Base-by-base conservation (phyloP, 345 rosid genomes). In the Hypericum perforatum region DNA sequence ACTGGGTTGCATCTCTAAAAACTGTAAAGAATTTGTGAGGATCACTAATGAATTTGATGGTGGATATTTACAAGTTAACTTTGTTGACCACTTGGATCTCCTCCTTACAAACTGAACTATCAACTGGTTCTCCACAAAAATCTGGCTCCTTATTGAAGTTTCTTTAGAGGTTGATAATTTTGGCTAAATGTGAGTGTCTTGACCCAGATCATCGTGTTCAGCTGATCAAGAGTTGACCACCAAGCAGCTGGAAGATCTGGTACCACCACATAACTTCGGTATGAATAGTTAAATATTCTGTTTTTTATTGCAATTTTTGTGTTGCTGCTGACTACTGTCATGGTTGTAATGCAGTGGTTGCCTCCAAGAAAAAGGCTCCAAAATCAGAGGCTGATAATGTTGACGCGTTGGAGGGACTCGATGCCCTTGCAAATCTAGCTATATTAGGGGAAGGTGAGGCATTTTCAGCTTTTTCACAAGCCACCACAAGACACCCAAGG, bases 401-500 rank as follows among this genome's bases (percentile, higher is more conserved):
- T 37, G 86, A 74, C 70, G 73, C 76, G 56, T 52, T 70, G 69
- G 89, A 77, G 63, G 95, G 82, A 63, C 69, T 78, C 16, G 88
- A 85, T 62, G 76, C 81, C 37, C 86, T 78, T 39, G 84, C 81
- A 37, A 82, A 78, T 76, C 63, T 76, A 45, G 92, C 87, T 45
- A 74, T 81, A 61, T 60, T 73, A 56, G 92, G 76, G 50, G 92
- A 78, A 60, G 78, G 76, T 0, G 88, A 74, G 59, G 64, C 63
- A 5, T 59, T 61, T 15, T 71, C 76, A 39, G 43, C 78, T 57
- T 74, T 84, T 58, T 68, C 84, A 32, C 84, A 77, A 59, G 75
- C 80, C 61, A 83, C 95, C 49, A 81, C 94, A 36, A 92, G 79
- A 75, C 98, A 92, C 54, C 97, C 97, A 8, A 80, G 97, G 14